Base-by-base conservation (phyloP, 371 early-diverging fungal genomes). In the Mycotypha africana region DNA sequence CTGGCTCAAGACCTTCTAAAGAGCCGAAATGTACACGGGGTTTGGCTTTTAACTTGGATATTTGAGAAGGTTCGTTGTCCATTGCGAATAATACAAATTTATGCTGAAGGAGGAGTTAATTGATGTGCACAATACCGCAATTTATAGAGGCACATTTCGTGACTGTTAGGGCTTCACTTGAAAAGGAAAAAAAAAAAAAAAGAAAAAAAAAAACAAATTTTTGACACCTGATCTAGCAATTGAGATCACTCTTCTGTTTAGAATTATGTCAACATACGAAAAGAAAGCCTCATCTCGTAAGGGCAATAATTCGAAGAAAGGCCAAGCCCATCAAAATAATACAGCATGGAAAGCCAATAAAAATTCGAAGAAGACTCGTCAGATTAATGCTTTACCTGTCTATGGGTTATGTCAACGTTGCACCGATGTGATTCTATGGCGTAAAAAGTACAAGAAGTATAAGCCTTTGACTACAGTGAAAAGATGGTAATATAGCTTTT, bases 391-490 rank as follows among this genome's bases (percentile, higher is more conserved):
- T 7, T 66, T 88, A 47, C 98, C 98, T 1, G 82, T 91, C 0
- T 79, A 81, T 38, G 94, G 94, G 20, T 69, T 98, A 34, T 98
- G 98, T 70, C 72, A 78, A 42, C 78, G 84, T 36, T 98, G 98
- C 67, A 78, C 80, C 20, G 97, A 95, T 40, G 86, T 93, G 32
- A 80, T 98, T 28, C 52, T 79, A 60, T 92, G 93, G 91, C 72
- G 93, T 43, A 97, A 97, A 61, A 85, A 89, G 63, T 94, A 87
- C 74, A 82, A 88, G 63, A 93, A 97, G 71, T 98, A 97, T 76
- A 98, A 97, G 78, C 93, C 95, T 37, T 76, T 98, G 56, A 92
- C 95, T 7, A 79, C 78, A 20, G 78, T 87, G 38, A 92, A 92
- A 64, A 89, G 82, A 66, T 98, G 97, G 88, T 89, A 72, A 60